These are phyloP conservation scores for Martiniozyma asiatica DNA, from an alignment of 1,139 yeast species.

Conservation along the genomic window DNA sequence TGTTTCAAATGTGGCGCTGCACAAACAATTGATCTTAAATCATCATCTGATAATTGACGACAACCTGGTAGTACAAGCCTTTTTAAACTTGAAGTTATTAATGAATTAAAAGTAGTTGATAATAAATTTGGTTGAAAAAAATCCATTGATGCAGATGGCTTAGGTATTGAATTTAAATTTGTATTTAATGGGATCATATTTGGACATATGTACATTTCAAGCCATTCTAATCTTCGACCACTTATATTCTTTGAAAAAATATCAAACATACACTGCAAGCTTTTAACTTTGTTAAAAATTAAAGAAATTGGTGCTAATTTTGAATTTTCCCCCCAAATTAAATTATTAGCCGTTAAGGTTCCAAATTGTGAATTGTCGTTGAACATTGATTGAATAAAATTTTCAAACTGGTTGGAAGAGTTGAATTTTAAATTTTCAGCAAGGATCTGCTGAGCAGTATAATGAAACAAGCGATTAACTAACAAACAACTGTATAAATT, in stretches of 20 bases:
- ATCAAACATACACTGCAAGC: slow-evolving; percentile 33
- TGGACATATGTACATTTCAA: slow-evolving; percentile 82
- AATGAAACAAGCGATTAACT: slow-evolving; percentile 59
- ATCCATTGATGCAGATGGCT: too few species aligned
- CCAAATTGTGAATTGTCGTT: too few species aligned
- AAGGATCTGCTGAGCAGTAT: slow-evolving; percentile 42
- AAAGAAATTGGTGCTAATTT: slow-evolving; percentile 21
- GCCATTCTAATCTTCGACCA: slow-evolving; percentile 43
- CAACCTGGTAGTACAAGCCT: slow-evolving; percentile 70
- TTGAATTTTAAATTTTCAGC: slow-evolving; percentile 45
- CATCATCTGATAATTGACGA: slow-evolving; percentile 47
- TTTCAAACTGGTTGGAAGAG: slow-evolving; percentile 30
- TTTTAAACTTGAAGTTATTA: slow-evolving; percentile 34
- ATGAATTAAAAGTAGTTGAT: too few species aligned
- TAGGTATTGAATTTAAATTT: too few species aligned
- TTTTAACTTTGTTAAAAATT: slow-evolving; percentile 38
- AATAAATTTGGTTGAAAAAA: too few species aligned
- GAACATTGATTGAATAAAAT: slow-evolving; percentile 6
- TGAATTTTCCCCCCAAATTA: too few species aligned
- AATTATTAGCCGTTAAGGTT: slow-evolving; percentile 1
- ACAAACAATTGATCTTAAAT: slow-evolving; percentile 39
- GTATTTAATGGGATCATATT: slow-evolving; percentile 41
- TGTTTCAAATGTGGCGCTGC: slow-evolving; percentile 48
- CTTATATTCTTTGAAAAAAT: slow-evolving; percentile 25
- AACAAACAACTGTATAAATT: slow-evolving; percentile 47